Base-by-base conservation (phyloP, 345 rosid genomes). In the Aquilaria yunnanensis region DNA sequence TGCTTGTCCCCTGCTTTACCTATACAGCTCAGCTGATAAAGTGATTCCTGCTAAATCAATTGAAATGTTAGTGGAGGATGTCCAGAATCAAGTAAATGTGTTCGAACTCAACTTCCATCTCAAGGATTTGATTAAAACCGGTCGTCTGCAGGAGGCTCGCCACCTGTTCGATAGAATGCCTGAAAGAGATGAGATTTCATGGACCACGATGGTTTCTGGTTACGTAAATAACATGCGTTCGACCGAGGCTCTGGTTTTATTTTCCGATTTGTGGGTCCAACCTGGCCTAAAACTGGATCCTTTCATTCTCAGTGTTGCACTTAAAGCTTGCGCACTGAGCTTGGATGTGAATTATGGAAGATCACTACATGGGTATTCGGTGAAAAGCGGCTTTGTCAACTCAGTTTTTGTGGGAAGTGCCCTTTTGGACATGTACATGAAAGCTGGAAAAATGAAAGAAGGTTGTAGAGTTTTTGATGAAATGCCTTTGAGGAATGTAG, bases 1-100 rank as follows among this genome's bases (percentile, higher is more conserved):
- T 59, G 47, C 72, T 14, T 88, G 95, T 62, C 96, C 96, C 32
- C 97, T 85, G 61, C 96, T 90, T 41, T 94, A 82, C 74, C 84
- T 94, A 48, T 90, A 90, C 69, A 90, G 99, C 83, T 72, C 89
- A 2, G 83, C 65, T 0, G 97, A 94, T 72, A 86, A 71, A 56
- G 85, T 94, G 5, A 73, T 90, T 31, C 92, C 91, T 0, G 82
- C 57, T 61, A 77, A 82, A 51, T 78, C 89, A 0, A 67, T 88
- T 2, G 96, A 88, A 74, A 16, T 68, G 6, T 66, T 68, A 48
- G 74, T 94, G 31, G 70, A 70, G 70, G 23, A 49, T 34, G 57
- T 23, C 47, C 55, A 68, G 1, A 55, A 56, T 61, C 66, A 66
- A 29, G 12, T 67, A 49, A 58, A 62, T 54, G 50, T 75, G 66